A percentile compares a stretch with the other conserved stretches of the same genome.
These are phyloP conservation scores for Glycine soja DNA, from an alignment of 306 rosid genomes.

Conservation along the genomic window DNA sequence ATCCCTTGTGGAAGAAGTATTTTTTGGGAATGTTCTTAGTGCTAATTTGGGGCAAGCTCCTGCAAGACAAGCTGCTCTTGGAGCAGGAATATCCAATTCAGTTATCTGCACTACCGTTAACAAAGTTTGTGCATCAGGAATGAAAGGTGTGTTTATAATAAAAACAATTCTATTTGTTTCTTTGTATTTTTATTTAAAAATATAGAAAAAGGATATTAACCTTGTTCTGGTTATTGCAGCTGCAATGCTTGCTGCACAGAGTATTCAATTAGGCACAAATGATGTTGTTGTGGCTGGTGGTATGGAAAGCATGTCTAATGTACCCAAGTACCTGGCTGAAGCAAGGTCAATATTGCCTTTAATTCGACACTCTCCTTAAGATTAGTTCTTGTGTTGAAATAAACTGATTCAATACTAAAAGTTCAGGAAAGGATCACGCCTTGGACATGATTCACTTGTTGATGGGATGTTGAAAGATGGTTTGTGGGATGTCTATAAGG, in stretches of 20 bases:
- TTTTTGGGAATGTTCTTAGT: slow-evolving; percentile 94
- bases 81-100: slow-evolving; percentile 90
- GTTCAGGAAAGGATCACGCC: slow-evolving; percentile 98
- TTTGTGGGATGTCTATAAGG: slow-evolving; percentile 90
- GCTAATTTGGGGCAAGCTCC: slow-evolving; percentile 99
- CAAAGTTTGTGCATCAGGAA: slow-evolving; percentile 99
- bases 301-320: slow-evolving; percentile 98
- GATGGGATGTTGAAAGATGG: slow-evolving; percentile 99
- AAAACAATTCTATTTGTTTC: background rate
- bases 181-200: background rate
- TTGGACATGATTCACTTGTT: slow-evolving; percentile 95
- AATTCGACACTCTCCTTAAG: slow-evolving; percentile 27
- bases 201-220: background rate
- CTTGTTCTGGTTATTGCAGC: slow-evolving; percentile 63
- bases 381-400: slow-evolving; percentile 35
- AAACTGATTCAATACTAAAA: slow-evolving; percentile 50
- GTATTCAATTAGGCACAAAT: slow-evolving; percentile 92
- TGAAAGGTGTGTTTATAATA: slow-evolving; percentile 70
- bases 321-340: slow-evolving; percentile 90
- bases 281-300: slow-evolving; percentile 99
- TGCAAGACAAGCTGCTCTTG: slow-evolving; percentile 97
- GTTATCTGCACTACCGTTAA: slow-evolving; percentile 89
- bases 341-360: slow-evolving; percentile 74
- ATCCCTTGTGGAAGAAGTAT: slow-evolving; percentile 86
- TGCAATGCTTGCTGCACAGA: slow-evolving; percentile 94